Evolutionary conservation across 345 rosid species (phyloP), one percentile per base, ranked within the genome.

Genomic region (Erysimum cheiranthoides): DNA sequence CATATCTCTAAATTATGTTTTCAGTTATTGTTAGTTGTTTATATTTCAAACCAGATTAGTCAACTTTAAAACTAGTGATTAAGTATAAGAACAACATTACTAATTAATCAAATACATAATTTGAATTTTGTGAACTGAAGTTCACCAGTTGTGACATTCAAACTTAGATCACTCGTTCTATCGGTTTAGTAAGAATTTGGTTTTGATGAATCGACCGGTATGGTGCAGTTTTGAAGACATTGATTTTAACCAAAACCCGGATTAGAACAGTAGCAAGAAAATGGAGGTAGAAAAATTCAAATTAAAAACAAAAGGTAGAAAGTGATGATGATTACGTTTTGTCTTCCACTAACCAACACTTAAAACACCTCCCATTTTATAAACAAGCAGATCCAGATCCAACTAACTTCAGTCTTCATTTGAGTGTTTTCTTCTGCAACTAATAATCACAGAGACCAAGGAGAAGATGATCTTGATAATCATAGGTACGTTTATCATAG

Each of bases 271-370:
- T 36, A n/a, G 4, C 17, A 35, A 58, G 14, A 0, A 52, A 61
- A 57, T 17, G 49, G 77, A n/a, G 74, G 64, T 2, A 8, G 5
- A 72, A 60, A 67, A 6, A 0, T 78, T 78, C 81, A 72, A 78
- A 78, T n/a, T 72, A 50, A 51, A 39, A 60, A 25, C 4, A 35
- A 66, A 66, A 71, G 65, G 42, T 59, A 49, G 74, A 61, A 75
- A 66, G 77, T 51, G 56, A 78, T 73, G 70, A 78, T 73, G 78
- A 78, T 78, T 78, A 73, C 74, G 56, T 60, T 77, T 66, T 78
- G 78, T 73, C 78, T 78, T 68, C 81, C 81, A 73, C 81, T 78
- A 73, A 72, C 68, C 0, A 13, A 72, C 78, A 66, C 50, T 64
- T 25, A 30, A 30, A 78, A 49, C 73, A 12, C 28, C 18, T 60